phyloP scores from a whole-genome alignment of 1,139 yeast species.

The Candida labiduridarum region DNA sequence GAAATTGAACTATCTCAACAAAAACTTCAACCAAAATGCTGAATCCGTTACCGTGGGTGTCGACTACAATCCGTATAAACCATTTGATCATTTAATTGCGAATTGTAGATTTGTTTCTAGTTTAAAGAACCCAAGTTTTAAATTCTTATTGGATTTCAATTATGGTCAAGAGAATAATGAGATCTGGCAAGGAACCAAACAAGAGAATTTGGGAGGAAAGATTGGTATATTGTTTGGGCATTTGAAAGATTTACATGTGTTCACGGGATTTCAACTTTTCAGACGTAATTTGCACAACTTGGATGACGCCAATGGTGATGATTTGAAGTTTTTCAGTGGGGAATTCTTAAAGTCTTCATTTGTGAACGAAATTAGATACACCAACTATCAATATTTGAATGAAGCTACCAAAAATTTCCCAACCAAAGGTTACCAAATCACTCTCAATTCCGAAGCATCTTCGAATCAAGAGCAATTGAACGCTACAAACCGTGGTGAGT shows the following conservation, averaged over 20 bases:
- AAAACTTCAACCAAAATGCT: conserved; percentile 48
- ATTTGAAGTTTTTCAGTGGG: conserved; percentile 32
- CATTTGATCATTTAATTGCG: conserved; percentile 43
- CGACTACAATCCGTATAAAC: conserved; percentile 49
- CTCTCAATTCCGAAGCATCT: conserved; percentile 31
- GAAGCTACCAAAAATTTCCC: conserved; percentile 34
- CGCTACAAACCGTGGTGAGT: conserved; percentile 23
- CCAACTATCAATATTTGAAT: conserved; percentile 27
- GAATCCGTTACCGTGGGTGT: conserved; percentile 46
- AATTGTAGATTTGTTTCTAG: conserved; percentile 36
- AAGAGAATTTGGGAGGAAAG: conserved; percentile 39
- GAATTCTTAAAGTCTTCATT: conserved; percentile 42
- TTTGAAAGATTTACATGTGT: conserved; percentile 21
- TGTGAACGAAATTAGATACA: conserved; percentile 28
- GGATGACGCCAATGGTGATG: conserved; percentile 35
- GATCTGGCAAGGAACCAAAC: conserved; percentile 39
- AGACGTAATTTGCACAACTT: conserved; percentile 46
- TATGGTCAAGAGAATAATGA: conserved; percentile 44
- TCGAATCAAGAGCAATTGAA: conserved; percentile 35
- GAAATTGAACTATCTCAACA: conserved; percentile 42
- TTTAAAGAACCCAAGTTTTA: conserved; percentile 44
- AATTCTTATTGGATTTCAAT: conserved; percentile 37
- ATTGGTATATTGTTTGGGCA: conserved; percentile 44
- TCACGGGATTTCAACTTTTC: conserved; percentile 45
- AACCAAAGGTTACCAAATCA: conserved; percentile 26